These are phyloP conservation scores for Fusarium sp. DNA, from an alignment of 2,329 filamentous ascomycete genomes.

Conservation along the genomic window DNA sequence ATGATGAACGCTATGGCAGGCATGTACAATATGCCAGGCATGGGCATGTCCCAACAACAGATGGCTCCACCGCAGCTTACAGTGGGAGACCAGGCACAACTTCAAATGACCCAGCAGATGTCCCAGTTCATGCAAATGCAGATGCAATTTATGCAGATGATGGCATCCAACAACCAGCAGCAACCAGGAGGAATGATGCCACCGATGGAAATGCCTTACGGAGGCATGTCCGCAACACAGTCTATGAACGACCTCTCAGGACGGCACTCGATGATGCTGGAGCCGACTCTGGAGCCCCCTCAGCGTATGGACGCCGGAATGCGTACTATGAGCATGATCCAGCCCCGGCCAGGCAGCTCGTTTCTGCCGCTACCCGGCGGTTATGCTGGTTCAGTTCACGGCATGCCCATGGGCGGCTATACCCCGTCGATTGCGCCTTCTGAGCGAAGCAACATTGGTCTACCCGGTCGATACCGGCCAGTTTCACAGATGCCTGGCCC, in stretches of 20 bases:
- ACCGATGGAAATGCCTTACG: conserved; percentile 50
- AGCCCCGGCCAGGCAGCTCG: conserved; percentile 70
- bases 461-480: conserved; percentile 90
- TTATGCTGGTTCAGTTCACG: conserved; percentile 51
- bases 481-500: conserved; percentile 74
- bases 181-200: conserved; percentile 45
- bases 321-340: conserved; percentile 88
- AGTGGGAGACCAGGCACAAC: conserved; percentile 78
- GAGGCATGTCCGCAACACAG: conserved; percentile 51
- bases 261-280: conserved; percentile 63
- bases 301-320: conserved; percentile 61
- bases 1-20: conserved; percentile 57
- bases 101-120: conserved; percentile 88
- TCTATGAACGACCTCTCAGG: conserved; percentile 61
- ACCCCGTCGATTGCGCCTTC: conserved; percentile 93
- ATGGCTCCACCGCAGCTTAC: conserved; percentile 61
- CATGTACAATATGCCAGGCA: conserved; percentile 50
- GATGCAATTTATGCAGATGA: conserved; percentile 94
- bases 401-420: conserved; percentile 73
- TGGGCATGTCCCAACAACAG: conserved; percentile 49
- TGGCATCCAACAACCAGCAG: conserved; percentile 61
- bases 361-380: conserved; percentile 64
- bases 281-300: conserved; percentile 60
- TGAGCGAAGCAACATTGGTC: conserved; percentile 92
- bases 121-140: conserved; percentile 92